Evolutionary conservation across 176 grass and related monocot species (phyloP).

Genomic region (Carex cristatella): DNA sequence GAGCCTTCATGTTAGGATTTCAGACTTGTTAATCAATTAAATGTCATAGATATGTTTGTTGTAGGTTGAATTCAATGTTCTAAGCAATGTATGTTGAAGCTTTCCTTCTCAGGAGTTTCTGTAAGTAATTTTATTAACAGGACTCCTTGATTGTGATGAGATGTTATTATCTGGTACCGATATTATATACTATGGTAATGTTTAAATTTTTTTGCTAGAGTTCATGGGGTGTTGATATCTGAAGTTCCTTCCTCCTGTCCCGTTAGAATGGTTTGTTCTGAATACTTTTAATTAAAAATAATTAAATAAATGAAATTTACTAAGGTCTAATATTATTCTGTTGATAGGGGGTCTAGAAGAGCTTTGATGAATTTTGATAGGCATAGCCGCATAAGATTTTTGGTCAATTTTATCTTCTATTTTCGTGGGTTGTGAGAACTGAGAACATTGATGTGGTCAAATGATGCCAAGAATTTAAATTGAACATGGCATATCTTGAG

Average conservation of each 20-base stretch:
- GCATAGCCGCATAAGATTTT: not conserved
- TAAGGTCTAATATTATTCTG: not conserved
- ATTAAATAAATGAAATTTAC: not conserved
- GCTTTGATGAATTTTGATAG: not conserved
- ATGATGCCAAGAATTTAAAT: not conserved
- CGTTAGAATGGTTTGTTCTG: not conserved
- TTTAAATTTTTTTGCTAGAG: not conserved
- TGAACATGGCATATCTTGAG: too few species aligned
- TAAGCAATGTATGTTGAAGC: not conserved
- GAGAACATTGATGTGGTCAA: not conserved
- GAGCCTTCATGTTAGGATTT: not conserved
- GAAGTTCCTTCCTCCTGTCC: not conserved
- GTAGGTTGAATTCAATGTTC: not conserved
- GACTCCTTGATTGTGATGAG: not conserved
- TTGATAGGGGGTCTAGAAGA: not conserved
- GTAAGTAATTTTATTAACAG: not conserved
- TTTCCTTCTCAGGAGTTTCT: not conserved
- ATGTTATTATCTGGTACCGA: not conserved
- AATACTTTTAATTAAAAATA: not conserved
- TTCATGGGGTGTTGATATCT: not conserved
- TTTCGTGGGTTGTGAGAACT: not conserved
- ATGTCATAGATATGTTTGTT: not conserved
- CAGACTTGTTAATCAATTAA: not conserved
- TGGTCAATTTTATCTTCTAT: not conserved
- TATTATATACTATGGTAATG: not conserved